These are phyloP conservation scores for Fistulinella staudtii DNA, from an alignment of 1,284 basidiomycete genomes.

Conservation along the genomic window DNA sequence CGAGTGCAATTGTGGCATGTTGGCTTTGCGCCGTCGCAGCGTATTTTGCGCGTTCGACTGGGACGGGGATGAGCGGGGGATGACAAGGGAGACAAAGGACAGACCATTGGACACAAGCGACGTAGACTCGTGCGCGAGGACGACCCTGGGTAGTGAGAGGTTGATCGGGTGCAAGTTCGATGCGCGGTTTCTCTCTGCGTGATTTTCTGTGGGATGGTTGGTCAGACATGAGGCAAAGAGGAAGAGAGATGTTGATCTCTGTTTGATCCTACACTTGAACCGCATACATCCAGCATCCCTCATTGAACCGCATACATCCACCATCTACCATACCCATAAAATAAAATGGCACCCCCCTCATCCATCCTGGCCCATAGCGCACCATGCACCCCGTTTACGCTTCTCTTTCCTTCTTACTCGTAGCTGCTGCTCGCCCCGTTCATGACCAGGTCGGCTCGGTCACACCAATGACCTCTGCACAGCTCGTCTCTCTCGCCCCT, in stretches of 20 bases:
- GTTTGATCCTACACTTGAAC: conserved; percentile 16
- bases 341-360: no score
- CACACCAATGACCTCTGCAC: conserved; percentile 32
- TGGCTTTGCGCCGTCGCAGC: conserved; percentile 76
- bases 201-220: conserved; percentile 30
- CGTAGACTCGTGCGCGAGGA: conserved; percentile 67
- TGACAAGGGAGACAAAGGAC: conserved; percentile 17
- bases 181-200: conserved; percentile 57
- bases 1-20: conserved; percentile 66
- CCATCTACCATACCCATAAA: no score
- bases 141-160: conserved; percentile 74
- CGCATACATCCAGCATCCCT: no score
- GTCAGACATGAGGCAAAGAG: neutral
- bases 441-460: conserved; percentile 18
- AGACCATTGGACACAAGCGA: conserved; percentile 73
- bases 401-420: conserved; percentile 4
- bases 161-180: conserved; percentile 64
- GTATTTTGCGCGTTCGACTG: conserved; percentile 73
- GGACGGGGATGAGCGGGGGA: conserved; percentile 2
- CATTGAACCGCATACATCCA: no score
- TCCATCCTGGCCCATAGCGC: no score
- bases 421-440: conserved; percentile 10
- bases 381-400: conserved; percentile 7
- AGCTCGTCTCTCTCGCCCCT: conserved; percentile 39
- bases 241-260: conserved; percentile 17